These are phyloP conservation scores for Apiospora phragmitis DNA, from an alignment of 2,329 filamentous ascomycete genomes.

Conservation along the genomic window DNA sequence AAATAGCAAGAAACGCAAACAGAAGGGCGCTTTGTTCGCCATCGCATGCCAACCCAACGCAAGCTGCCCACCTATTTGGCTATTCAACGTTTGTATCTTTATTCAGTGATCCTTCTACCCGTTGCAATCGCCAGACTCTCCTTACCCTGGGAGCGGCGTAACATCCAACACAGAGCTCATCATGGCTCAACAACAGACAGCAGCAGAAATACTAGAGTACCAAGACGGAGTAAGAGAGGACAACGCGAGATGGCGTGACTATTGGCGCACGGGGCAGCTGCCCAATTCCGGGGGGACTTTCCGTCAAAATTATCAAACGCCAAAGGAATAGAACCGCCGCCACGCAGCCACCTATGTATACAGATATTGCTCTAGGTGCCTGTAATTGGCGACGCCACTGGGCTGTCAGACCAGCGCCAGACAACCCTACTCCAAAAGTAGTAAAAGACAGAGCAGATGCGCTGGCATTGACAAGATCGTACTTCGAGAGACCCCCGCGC, in stretches of 20 bases:
- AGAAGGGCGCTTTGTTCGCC: neutral
- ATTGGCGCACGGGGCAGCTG: neutral
- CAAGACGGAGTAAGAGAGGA: fast-evolving
- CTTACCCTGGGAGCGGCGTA: neutral
- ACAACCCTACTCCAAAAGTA: neutral
- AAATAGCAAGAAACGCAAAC: neutral
- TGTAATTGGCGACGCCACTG: neutral
- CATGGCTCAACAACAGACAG: neutral
- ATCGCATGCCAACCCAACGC: neutral
- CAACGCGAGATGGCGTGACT: neutral
- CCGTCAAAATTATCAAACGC: no score
- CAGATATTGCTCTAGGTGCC: neutral
- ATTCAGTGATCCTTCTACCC: neutral
- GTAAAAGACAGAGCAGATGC: no score
- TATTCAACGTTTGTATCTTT: neutral
- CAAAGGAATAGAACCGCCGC: neutral
- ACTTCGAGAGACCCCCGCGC: neutral
- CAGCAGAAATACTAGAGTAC: neutral
- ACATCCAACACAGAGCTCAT: neutral
- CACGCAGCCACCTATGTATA: neutral
- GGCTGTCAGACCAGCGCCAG: no score
- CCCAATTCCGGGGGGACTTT: no score
- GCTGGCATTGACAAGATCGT: no score
- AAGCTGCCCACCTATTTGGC: neutral
- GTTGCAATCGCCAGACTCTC: neutral